Evolutionary conservation across 2,329 filamentous ascomycete species (phyloP).

Genomic region (Amauroascus verrucosus): DNA sequence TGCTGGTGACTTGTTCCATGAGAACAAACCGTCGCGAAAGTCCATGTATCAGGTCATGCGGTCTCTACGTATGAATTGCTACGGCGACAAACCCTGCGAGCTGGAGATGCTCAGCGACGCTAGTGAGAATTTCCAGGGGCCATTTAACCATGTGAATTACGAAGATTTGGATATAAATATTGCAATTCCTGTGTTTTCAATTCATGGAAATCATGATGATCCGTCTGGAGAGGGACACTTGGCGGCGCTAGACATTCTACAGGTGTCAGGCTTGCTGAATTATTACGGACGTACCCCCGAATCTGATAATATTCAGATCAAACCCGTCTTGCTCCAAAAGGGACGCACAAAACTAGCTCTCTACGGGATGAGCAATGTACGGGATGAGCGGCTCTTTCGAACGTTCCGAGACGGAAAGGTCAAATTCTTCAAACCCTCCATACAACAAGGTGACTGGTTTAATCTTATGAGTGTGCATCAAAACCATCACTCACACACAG

Average conservation of each 20-base stretch:
- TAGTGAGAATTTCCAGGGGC: conserved; percentile 77
- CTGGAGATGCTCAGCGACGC: conserved; percentile 91
- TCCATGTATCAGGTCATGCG: conserved; percentile 97
- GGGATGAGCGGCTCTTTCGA: conserved; percentile 86
- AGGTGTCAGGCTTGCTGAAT: conserved; percentile 84
- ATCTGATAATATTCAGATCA: conserved; percentile 85
- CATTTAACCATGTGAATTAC: conserved; percentile 93
- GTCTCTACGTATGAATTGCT: conserved; percentile 81
- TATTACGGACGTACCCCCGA: conserved; percentile 91
- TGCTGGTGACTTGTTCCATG: conserved; percentile 90
- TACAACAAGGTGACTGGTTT: conserved; percentile 84
- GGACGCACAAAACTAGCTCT: conserved; percentile 84
- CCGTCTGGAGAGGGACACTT: conserved; percentile 91
- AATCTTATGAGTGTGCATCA: conserved; percentile 92
- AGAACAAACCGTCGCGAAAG: conserved; percentile 93
- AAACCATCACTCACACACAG: conserved; percentile 84
- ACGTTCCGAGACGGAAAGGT: conserved; percentile 90
- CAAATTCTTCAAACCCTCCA: conserved; percentile 76
- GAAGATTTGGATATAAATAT: conserved; percentile 96
- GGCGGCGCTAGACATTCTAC: conserved; percentile 80
- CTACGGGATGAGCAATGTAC: conserved; percentile 90
- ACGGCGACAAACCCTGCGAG: conserved; percentile 90
- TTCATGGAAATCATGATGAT: conserved; percentile 97
- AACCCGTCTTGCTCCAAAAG: conserved; percentile 87
- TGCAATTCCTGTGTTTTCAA: conserved; percentile 93